Evolutionary conservation across 1,284 basidiomycete species (phyloP), one percentile per base, ranked within the genome.

Genomic region (Trametes sp.): DNA sequence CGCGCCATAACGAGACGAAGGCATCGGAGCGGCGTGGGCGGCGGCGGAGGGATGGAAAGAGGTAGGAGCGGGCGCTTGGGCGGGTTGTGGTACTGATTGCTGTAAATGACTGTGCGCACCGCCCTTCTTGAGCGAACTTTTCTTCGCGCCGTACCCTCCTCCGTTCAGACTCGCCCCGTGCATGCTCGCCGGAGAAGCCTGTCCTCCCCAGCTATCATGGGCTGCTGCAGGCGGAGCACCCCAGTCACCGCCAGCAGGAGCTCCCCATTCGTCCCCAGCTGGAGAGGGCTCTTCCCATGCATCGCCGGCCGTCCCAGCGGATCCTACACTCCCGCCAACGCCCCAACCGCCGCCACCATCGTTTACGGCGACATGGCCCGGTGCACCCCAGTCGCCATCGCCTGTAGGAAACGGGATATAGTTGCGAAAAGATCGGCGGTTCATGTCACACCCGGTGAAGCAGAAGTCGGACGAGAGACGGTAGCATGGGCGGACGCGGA

Each of bases 291-390:
- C 51, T 10, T 61, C 64, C 57, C 62, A 65, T 10, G 52, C 42
- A 26, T 57, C 58, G 28, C 29, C 64, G 5, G 56, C 59, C 8
- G 46, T 54, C 14, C 44, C n/a, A n/a, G n/a, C n/a, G n/a, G n/a
- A n/a, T n/a, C n/a, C 53, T n/a, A 41, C 61, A 11, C 59, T 63
- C 46, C 26, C 50, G 23, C 52, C 61, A 23, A 36, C 35, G 11
- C 64, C 68, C 67, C 69, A 69, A 1, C 55, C 63, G 10, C 44
- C 62, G 36, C 67, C 63, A 21, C 62, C 61, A 21, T 61, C 63
- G 35, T 53, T 50, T 31, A 51, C 59, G 21, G 54, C 59, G 14
- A 48, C 54, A 24, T 64, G 64, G n/a, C 56, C 63, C 11, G 69
- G 65, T 4, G 54, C 56, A n/a, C 51, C 55, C 70, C 67, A 69